Conservation (phyloP, 2,329 filamentous ascomycete species). For the Aureobasidium uvarum region DNA sequence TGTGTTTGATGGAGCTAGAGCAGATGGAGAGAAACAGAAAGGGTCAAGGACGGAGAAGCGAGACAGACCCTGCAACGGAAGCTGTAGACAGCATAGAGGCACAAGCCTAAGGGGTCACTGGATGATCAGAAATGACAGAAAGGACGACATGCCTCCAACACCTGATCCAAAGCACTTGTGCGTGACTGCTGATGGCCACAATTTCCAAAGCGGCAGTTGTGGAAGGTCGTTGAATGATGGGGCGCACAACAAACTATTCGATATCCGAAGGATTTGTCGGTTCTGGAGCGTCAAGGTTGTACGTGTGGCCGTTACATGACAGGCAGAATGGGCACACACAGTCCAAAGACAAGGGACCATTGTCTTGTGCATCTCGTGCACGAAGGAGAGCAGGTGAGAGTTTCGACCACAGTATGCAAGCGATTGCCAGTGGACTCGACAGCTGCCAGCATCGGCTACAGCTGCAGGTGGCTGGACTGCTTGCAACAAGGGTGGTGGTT, state of each 20-base stretch:
- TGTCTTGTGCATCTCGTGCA: slow-evolving; percentile 20
- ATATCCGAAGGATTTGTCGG: slow-evolving; percentile 12
- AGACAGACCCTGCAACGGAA: slow-evolving; percentile 13
- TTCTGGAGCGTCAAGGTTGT: slow-evolving; percentile 16
- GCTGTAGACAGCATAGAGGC: slow-evolving; percentile 11
- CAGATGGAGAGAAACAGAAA: background rate
- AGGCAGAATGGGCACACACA: slow-evolving; percentile 7
- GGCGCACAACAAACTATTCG: background rate
- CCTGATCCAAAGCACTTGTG: background rate
- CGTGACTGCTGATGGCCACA: slow-evolving; percentile 13
- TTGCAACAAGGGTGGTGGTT: slow-evolving; percentile 15
- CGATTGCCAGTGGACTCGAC: slow-evolving; percentile 17
- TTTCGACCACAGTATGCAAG: slow-evolving; percentile 17
- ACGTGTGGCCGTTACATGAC: slow-evolving; percentile 20
- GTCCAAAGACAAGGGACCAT: slow-evolving; percentile 3
- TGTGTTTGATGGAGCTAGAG: background rate
- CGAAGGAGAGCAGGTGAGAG: slow-evolving; percentile 4
- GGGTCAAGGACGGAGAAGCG: background rate
- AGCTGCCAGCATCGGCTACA: slow-evolving; percentile 15
- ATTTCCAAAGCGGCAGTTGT: slow-evolving; percentile 24
- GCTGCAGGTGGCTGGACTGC: slow-evolving; percentile 19
- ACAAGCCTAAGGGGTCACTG: background rate
- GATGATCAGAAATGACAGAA: background rate
- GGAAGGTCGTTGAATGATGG: slow-evolving; percentile 24
- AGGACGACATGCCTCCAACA: slow-evolving; percentile 9